Base-by-base conservation (phyloP, 2,329 filamentous ascomycete genomes). In the Ascocoryne sarcoides region DNA sequence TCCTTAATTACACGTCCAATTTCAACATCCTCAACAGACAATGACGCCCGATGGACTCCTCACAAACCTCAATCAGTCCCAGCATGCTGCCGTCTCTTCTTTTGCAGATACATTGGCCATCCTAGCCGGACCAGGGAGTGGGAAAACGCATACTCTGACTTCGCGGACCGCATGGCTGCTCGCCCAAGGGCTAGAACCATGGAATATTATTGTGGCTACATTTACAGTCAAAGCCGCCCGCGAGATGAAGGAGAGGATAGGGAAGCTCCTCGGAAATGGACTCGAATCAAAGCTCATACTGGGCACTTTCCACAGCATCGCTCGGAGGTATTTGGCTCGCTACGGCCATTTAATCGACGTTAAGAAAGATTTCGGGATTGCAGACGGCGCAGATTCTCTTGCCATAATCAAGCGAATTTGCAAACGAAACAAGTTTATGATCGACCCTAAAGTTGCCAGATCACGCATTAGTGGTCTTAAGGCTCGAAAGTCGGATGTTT, bases 111-210 rank as follows among this genome's bases (percentile, higher is more conserved):
- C 62, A 32, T 48, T 84, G 14, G 79, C 79, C 36, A 83, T 84
- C 41, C 63, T 84, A 32, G 79, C 79, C 29, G 78, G 78, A 0
- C 79, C 76, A 3, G 79, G 79, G 14, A 82, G 76, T 46, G 90
- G 92, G 15, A 96, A 98, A 64, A 98, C 90, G 10, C 93, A 95
- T 62, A 96, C 92, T 1, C 71, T 98, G 39, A 95, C 89, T 0
- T 86, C 89, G 32, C 83, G 92, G 47, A 87, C 95, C 43, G 89
- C 89, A 53, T 93, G 90, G 71, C 76, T 95, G 20, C 74, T 95
- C 39, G 75, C 81, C 37, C 70, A 83, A 52, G 76, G 80, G 31
- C 76, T 86, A 52, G 74, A 77, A 42, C 90, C 90, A 55, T 79
- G 84, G 65, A 87, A 95, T 65, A 79, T 96, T 54, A 80, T 98